Evolutionary conservation across 768 basidiomycete genomes (phyloP), one percentile per base, ranked within the genome.

Genomic region (Naganishia kalamii): DNA sequence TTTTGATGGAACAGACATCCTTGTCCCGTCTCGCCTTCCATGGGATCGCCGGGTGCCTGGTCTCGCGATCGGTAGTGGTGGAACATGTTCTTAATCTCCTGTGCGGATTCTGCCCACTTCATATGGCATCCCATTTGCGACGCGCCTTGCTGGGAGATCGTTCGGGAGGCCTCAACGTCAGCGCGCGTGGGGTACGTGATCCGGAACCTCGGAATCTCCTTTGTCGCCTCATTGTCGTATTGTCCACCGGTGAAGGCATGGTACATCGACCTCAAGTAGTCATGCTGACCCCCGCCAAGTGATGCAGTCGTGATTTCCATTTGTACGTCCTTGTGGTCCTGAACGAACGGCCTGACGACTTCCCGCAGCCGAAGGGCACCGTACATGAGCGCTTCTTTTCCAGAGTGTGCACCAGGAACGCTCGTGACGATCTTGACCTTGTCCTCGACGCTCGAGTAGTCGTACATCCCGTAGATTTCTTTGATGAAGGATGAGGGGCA

Each of bases 1-100:
- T 62, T 68, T 37, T 62, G 46, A 40, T 68, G 66, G 37, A 68
- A 68, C 15, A 68, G 44, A 40, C 62, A 64, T 4, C 66, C 66
- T 3, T 32, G 30, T 13, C 66, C 66, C 1, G 32, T 54, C 13
- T 60, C 66, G 35, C 43, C 61, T 40, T 51, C 47, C 37, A 25
- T 27, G 13, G 61, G 47, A 44, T 54, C 63, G 4, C 46, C 63
- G 29, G 47, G 43, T 13, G 30, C 62, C 50, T 68, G 66, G 23
- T 68, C 66, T 43, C 57, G 57, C 25, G 62, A 63, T n/a, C 29
- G 30, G 48, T 68, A 68, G 19, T 52, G 66, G 32, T 57, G 25
- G 40, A 68, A 68, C 62, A 63, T 59, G 32, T 10, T 23, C 51
- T 68, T 68, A 21, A 68, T 23, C 11, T 29, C 43, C 25, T 21